Conservation (phyloP, 345 rosid genomes). For the Acer negundo region DNA sequence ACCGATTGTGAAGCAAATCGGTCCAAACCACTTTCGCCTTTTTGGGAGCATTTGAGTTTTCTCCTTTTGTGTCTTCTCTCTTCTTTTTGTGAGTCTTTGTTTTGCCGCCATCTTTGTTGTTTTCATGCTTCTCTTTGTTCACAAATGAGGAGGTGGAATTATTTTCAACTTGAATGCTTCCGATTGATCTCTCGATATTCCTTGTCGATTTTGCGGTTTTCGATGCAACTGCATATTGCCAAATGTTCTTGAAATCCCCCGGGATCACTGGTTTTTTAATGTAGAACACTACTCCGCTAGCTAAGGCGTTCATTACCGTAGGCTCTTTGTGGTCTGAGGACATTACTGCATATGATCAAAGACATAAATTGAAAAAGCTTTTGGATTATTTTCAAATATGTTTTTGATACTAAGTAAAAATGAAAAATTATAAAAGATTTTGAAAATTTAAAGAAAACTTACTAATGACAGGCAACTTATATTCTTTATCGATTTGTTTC, state of each 20-base stretch:
- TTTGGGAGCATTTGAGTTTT: constrained; percentile 26
- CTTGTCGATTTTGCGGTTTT: constrained; percentile 38
- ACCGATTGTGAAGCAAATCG: constrained; percentile 53
- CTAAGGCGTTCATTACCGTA: constrained; percentile 41
- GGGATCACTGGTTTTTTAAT: constrained; percentile 59
- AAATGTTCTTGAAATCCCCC: constrained; percentile 50
- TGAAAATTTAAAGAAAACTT: not conserved
- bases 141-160: too few relatives aligned
- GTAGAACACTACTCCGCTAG: constrained; percentile 59
- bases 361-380: not conserved
- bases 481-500: not conserved
- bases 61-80: constrained; percentile 19
- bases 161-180: not conserved
- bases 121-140: not conserved
- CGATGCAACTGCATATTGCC: constrained; percentile 47
- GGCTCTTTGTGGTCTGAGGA: constrained; percentile 57
- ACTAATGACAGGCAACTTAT: not conserved
- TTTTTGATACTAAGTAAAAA: not conserved
- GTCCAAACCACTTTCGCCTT: constrained; percentile 71
- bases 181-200: constrained; percentile 18
- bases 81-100: constrained; percentile 16
- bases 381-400: too few relatives aligned
- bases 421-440: not conserved
- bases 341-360: constrained; percentile 48
- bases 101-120: not conserved